phyloP scores from a whole-genome alignment of 106 monocot species.

The Allium cepa region DNA sequence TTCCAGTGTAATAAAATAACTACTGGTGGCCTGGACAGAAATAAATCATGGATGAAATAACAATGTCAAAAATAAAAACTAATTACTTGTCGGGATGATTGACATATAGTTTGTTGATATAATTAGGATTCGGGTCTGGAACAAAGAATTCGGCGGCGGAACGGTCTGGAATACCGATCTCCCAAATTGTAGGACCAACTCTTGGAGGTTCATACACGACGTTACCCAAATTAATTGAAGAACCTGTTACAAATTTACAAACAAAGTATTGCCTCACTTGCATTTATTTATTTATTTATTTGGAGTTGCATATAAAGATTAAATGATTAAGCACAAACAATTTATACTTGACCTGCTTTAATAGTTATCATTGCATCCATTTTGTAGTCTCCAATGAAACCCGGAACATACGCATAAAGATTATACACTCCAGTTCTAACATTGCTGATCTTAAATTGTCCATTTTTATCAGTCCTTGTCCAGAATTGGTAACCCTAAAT shows the following conservation, averaged over 20 bases:
- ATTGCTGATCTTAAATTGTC: conserved; percentile 42
- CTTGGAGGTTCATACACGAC: conserved; percentile 62
- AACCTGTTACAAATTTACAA: conserved; percentile 14
- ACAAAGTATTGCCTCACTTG: too few species aligned
- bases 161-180: conserved; percentile 71
- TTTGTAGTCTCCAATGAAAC: conserved; percentile 78
- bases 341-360: conserved; percentile 22
- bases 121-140: conserved; percentile 55
- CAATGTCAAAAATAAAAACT: too few species aligned
- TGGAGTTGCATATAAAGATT: background rate
- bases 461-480: conserved; percentile 38
- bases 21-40: too few species aligned
- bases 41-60: too few species aligned
- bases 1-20: too few species aligned
- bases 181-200: conserved; percentile 76
- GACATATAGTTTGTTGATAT: conserved; percentile 53
- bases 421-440: conserved; percentile 53
- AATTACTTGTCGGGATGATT: conserved; percentile 24
- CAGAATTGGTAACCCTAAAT: conserved; percentile 84
- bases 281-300: background rate
- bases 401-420: conserved; percentile 85
- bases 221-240: conserved; percentile 25
- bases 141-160: conserved; percentile 66
- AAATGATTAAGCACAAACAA: background rate
- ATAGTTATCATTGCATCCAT: conserved; percentile 29